phyloP scores from a whole-genome alignment of 768 basidiomycete genomes.

The Podaxis mareebaensis region DNA sequence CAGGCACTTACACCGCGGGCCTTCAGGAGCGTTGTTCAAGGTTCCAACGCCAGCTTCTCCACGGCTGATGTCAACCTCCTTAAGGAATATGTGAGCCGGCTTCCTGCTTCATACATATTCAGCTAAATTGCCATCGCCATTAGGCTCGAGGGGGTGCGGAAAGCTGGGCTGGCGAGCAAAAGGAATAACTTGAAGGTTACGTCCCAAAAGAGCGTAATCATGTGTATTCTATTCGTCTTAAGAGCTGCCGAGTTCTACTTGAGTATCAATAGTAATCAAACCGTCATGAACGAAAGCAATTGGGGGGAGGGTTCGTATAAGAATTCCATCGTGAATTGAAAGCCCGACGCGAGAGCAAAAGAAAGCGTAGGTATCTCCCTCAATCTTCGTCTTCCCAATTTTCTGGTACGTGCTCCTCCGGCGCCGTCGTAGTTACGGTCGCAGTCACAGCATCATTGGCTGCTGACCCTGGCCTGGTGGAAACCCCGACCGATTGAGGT shows the following conservation, averaged over 20 bases:
- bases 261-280: no score
- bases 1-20: neutral
- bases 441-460: conserved; percentile 11
- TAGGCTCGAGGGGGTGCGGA: no score
- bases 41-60: neutral
- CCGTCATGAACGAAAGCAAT: no score
- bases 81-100: neutral
- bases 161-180: no score
- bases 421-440: conserved; percentile 18
- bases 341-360: neutral
- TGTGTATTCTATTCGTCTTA: no score
- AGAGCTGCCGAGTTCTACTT: no score
- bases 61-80: neutral
- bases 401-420: conserved; percentile 27
- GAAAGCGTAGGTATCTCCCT: neutral
- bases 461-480: conserved; percentile 2
- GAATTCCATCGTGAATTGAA: neutral
- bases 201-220: no score
- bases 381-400: conserved; percentile 38
- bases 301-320: neutral
- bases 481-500: neutral
- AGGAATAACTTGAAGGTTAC: no score
- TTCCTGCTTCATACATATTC: neutral
- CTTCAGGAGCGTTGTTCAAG: neutral
- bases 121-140: neutral